These are phyloP conservation scores for Symbiodinium natans DNA, from an alignment of 73 alveolate genomes.

Conservation along the genomic window DNA sequence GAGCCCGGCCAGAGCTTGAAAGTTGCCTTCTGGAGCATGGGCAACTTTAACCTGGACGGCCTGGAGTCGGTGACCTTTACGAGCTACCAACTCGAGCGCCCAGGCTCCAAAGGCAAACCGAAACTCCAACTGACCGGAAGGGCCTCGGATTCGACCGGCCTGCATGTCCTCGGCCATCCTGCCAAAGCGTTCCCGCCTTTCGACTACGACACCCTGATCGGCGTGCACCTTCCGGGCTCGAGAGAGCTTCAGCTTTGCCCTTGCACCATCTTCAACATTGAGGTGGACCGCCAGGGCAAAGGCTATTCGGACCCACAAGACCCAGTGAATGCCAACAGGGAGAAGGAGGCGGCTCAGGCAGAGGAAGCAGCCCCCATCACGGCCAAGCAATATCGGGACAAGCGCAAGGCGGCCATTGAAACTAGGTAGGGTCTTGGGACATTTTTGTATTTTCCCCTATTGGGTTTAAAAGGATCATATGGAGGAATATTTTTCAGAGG, in stretches of 20 bases:
- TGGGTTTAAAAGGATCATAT: too few relatives aligned
- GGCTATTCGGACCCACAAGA: background rate
- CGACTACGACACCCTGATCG: background rate
- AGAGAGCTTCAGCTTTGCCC: background rate
- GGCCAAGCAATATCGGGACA: constrained; percentile 2
- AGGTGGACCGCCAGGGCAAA: constrained; percentile 2
- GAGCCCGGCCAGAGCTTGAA: background rate
- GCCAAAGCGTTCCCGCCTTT: background rate
- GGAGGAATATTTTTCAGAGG: too few relatives aligned
- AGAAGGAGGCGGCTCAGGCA: background rate
- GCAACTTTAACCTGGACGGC: background rate
- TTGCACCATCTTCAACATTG: background rate
- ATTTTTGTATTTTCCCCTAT: too few relatives aligned
- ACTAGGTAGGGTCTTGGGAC: too few relatives aligned
- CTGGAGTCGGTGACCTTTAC: background rate
- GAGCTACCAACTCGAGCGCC: background rate
- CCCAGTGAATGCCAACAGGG: background rate
- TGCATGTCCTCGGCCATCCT: background rate
- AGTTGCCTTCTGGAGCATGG: background rate
- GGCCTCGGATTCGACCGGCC: background rate
- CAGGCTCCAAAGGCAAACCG: background rate
- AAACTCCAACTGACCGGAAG: background rate
- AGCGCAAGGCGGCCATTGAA: background rate
- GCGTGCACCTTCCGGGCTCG: background rate
- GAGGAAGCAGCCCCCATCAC: background rate